Conservation (phyloP, 1,284 basidiomycete genomes). For the Rhodotorula sp. region DNA sequence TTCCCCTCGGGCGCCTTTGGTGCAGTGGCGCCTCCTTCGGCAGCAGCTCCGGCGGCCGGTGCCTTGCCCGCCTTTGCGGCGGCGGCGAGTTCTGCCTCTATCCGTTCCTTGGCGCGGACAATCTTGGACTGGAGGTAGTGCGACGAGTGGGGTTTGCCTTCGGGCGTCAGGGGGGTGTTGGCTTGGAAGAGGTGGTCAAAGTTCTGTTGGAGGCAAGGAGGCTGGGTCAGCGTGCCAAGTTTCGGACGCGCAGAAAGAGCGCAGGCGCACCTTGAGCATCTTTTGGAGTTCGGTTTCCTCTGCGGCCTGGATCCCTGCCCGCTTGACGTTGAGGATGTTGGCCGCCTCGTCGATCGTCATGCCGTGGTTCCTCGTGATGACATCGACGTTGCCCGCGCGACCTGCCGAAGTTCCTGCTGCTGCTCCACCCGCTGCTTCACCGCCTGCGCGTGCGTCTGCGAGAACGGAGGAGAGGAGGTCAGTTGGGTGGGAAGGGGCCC, state of each 20-base stretch:
- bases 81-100: slow-evolving; percentile 70
- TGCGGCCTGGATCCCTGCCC: slow-evolving; percentile 14
- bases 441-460: slow-evolving; percentile 44
- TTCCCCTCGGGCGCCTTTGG: slow-evolving; percentile 4
- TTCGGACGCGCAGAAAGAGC: background rate
- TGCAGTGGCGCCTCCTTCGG: background rate
- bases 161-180: slow-evolving; percentile 64
- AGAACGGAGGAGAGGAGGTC: background rate
- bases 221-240: background rate
- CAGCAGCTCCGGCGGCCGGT: background rate
- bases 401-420: background rate
- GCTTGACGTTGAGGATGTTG: slow-evolving; percentile 85
- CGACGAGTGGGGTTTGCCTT: slow-evolving; percentile 48
- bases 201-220: slow-evolving; percentile 56
- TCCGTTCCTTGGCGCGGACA: slow-evolving; percentile 85
- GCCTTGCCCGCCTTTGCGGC: slow-evolving; percentile 10
- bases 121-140: slow-evolving; percentile 98
- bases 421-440: slow-evolving; percentile 52
- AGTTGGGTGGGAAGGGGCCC: background rate
- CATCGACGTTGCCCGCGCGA: slow-evolving; percentile 64
- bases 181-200: slow-evolving; percentile 91
- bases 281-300: slow-evolving; percentile 57
- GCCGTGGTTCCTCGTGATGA: slow-evolving; percentile 73
- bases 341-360: slow-evolving; percentile 97
- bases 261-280: slow-evolving; percentile 64